Evolutionary conservation across 2,329 filamentous ascomycete genomes (phyloP).

Genomic region (Colletotrichum zoysiae): DNA sequence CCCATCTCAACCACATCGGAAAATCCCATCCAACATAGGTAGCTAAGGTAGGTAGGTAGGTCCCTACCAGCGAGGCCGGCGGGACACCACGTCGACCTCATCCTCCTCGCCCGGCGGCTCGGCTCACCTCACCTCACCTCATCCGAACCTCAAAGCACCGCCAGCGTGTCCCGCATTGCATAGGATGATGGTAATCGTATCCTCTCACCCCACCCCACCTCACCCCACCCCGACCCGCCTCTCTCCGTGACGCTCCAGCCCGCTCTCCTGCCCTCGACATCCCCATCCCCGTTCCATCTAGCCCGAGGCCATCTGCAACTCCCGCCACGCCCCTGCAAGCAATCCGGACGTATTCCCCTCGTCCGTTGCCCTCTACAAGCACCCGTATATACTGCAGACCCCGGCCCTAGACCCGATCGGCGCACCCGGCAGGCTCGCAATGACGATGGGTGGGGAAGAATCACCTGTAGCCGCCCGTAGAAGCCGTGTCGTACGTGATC

Average conservation of each 20-base stretch:
- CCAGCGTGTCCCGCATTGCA: conserved; percentile 43
- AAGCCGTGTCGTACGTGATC: not conserved
- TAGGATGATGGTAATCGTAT: conserved; percentile 25
- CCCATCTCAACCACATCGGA: not conserved
- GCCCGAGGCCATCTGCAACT: not conserved
- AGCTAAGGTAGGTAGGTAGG: too few species aligned
- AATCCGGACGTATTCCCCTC: not conserved
- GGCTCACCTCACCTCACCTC: not conserved
- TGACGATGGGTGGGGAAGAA: too few species aligned
- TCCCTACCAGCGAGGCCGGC: not conserved
- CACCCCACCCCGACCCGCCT: not conserved
- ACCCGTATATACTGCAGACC: not conserved
- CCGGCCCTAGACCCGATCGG: not conserved
- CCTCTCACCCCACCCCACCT: not conserved
- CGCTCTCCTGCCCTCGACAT: too few species aligned
- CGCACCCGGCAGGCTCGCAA: too few species aligned
- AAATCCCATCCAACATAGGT: not conserved
- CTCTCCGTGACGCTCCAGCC: conserved; percentile 1
- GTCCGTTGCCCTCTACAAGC: too few species aligned
- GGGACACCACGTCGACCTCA: conserved; percentile 18
- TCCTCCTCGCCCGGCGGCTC: not conserved
- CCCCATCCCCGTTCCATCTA: not conserved
- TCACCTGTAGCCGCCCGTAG: not conserved
- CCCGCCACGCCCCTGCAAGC: not conserved
- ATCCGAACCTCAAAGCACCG: conserved; percentile 21